Evolutionary conservation across 495 filamentous ascomycete genomes (phyloP), one percentile per base, ranked within the genome.

Genomic region (Aspergillus mulundensis): DNA sequence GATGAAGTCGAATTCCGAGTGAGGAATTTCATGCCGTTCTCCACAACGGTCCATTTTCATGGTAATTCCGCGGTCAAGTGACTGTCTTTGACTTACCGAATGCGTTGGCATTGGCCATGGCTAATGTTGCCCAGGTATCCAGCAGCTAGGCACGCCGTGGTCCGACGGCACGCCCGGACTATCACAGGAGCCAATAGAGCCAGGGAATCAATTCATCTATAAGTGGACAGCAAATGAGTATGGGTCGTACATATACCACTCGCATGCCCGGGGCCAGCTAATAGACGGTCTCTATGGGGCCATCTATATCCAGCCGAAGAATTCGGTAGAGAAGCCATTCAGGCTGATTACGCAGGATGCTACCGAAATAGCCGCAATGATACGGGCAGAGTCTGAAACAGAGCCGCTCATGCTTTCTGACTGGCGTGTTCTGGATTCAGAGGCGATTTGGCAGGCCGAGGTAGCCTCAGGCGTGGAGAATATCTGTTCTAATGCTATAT

Each of bases 1-100:
- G 83, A 87, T 59, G 71, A 73, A 44, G 83, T 86, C 53, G 71
- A 85, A 36, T 80, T 87, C 16, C 72, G 77, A 15, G 81, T 87
- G 7, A 67, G 72, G 52, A 87, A 86, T 66, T 66, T 70, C 2
- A 69, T 79, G 52, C 81, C 82, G 0, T 78, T 78, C 32, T 76
- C 80, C 41, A 75, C 74, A 0, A 77, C 77, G 7, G 65, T 83
- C 8, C 80, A 83, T 58, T 82, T 78, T 44, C 80, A 83, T 58
- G 79, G 81, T 67, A 49, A 50, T 24, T 6, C 5, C 8, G 12
- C 5, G 32, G 32, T 23, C 3, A 10, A 41, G 7, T 24, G 49
- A 40, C 16, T 28, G 21, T 46, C 6, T 7, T 28, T 46, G 10
- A 3, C 2, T n/a, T 25, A 58, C 11, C 36, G n/a, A 40, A 18